Percentiles rank a stretch among this genome's conserved stretches.
Evolutionary conservation across 83 land plant genomes (phyloP).

Genomic region (Picea abies): DNA sequence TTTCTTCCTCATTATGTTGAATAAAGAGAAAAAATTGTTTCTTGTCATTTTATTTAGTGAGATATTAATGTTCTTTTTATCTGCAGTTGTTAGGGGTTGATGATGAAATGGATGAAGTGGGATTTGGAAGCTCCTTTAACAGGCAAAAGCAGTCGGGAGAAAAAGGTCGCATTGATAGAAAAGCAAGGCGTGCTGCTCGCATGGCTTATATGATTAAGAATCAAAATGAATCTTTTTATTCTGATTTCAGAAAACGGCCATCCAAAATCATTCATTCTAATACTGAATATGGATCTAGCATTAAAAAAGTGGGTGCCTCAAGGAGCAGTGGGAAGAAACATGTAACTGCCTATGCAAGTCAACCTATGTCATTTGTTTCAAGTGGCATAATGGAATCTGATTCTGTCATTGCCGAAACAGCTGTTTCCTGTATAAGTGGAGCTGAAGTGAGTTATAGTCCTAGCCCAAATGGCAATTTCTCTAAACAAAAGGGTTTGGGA

Average conservation of each 20-base stretch:
- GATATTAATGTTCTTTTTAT: neutral
- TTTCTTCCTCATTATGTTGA: too few species aligned
- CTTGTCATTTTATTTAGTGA: too few species aligned
- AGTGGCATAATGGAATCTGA: slow-evolving; percentile 70
- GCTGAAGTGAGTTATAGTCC: neutral
- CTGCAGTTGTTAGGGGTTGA: slow-evolving; percentile 31
- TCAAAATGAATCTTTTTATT: slow-evolving; percentile 10
- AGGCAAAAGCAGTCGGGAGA: slow-evolving; percentile 23
- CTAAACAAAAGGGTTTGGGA: slow-evolving; percentile 12
- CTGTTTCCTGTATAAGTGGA: slow-evolving; percentile 16
- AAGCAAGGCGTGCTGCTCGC: slow-evolving; percentile 36
- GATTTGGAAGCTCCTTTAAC: neutral
- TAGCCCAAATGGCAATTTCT: neutral
- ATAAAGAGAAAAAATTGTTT: too few species aligned
- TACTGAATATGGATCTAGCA: neutral
- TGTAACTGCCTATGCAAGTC: slow-evolving; percentile 37
- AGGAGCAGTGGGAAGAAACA: slow-evolving; percentile 24
- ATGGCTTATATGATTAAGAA: slow-evolving; percentile 32
- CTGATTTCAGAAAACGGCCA: slow-evolving; percentile 1
- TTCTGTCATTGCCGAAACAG: slow-evolving; percentile 16
- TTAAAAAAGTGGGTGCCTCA: slow-evolving; percentile 16
- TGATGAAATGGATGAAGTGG: neutral
- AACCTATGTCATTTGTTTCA: slow-evolving; percentile 88
- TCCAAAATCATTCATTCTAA: slow-evolving; percentile 1
- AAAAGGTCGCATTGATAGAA: slow-evolving; percentile 30